phyloP scores from a whole-genome alignment of 768 basidiomycete genomes.

The Wakefieldia striispora region DNA sequence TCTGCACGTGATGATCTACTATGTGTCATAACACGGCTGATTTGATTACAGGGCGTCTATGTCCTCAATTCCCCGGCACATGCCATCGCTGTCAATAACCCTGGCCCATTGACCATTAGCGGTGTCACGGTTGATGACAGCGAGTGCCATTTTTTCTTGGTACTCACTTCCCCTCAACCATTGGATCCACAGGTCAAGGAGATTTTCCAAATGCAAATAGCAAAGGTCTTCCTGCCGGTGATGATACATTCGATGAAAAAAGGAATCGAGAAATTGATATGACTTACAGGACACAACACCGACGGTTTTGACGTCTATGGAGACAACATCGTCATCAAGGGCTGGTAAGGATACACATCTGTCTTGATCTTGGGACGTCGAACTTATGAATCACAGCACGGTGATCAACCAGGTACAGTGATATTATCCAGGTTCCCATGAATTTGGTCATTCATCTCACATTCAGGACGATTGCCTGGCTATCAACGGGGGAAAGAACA shows the following conservation, averaged over 20 bases:
- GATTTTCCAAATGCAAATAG: conserved; percentile 51
- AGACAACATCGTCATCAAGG: conserved; percentile 34
- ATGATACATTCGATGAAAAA: neutral
- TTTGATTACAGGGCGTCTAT: conserved; percentile 28
- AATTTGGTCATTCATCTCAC: neutral
- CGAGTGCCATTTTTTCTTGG: conserved; percentile 25
- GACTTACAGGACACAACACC: conserved; percentile 42
- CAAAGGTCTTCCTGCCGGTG: conserved; percentile 47
- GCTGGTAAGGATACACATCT: conserved; percentile 11
- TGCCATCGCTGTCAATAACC: conserved; percentile 30
- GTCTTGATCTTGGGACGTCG: neutral
- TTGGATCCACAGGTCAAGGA: conserved; percentile 44
- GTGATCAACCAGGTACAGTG: conserved; percentile 27
- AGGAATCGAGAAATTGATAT: neutral
- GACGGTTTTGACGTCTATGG: conserved; percentile 49
- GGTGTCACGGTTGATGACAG: conserved; percentile 55
- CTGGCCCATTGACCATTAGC: conserved; percentile 39
- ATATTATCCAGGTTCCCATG: neutral
- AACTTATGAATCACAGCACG: conserved; percentile 5
- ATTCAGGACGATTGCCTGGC: conserved; percentile 63
- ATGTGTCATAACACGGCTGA: neutral
- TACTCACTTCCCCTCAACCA: neutral
- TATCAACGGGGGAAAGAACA: conserved; percentile 43
- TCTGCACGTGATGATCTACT: conserved; percentile 23
- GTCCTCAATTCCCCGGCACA: conserved; percentile 42